Evolutionary conservation across 495 filamentous ascomycete genomes (phyloP).

Genomic region (Cudoniella acicularis): DNA sequence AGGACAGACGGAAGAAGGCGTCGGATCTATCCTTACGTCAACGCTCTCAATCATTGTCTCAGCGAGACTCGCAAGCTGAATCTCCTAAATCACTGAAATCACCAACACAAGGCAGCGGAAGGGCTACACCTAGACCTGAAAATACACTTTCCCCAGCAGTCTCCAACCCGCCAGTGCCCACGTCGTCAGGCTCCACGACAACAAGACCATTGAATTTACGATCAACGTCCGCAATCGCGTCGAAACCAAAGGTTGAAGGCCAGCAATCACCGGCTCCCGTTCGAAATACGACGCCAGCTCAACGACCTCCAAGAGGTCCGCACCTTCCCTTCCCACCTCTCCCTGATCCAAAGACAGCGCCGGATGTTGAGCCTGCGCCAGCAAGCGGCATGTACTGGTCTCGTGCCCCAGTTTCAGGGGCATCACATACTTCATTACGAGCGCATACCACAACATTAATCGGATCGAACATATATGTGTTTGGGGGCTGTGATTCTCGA

Average conservation of each 20-base stretch:
- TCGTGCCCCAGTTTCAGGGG: constrained; percentile 51
- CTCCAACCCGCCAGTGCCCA: background rate
- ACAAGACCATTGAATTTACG: constrained; percentile 31
- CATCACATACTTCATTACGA: constrained; percentile 52
- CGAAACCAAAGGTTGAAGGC: constrained; percentile 29
- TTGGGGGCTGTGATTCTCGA: constrained; percentile 61
- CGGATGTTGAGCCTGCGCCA: constrained; percentile 56
- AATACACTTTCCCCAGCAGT: constrained; percentile 17
- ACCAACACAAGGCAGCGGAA: constrained; percentile 18
- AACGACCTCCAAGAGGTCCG: constrained; percentile 26
- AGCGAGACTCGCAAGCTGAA: constrained; percentile 29
- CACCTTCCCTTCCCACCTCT: constrained; percentile 50
- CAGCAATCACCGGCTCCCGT: constrained; percentile 13
- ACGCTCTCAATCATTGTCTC: constrained; percentile 41
- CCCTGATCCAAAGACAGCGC: constrained; percentile 50
- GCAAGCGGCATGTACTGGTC: constrained; percentile 70
- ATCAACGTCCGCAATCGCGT: constrained; percentile 50
- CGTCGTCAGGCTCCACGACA: background rate
- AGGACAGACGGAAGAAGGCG: constrained; percentile 40
- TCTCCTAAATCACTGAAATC: constrained; percentile 26
- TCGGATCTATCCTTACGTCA: constrained; percentile 46
- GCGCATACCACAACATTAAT: constrained; percentile 61
- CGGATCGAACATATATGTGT: constrained; percentile 59
- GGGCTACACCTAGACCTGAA: constrained; percentile 8
- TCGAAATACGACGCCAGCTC: constrained; percentile 15